Conservation (phyloP, 331 rosid species). For the Stylosanthes scabra region DNA sequence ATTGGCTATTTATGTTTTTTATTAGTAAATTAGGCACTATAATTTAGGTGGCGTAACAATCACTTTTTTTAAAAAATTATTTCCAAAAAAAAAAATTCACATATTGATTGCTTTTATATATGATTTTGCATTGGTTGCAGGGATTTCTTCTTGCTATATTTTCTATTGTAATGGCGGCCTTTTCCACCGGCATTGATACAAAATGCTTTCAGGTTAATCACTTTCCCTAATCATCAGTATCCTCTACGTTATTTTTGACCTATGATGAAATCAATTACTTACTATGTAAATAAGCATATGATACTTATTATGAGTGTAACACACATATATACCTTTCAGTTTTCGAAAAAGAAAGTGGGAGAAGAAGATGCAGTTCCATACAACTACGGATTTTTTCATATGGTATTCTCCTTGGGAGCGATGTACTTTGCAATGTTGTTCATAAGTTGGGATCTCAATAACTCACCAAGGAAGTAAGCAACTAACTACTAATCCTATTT, state of each 20-base stretch:
- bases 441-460: slow-evolving; percentile 92
- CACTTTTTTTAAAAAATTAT: too few relatives aligned
- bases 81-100: too few relatives aligned
- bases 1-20: too few relatives aligned
- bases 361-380: slow-evolving; percentile 75
- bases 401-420: slow-evolving; percentile 85
- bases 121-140: slow-evolving; percentile 48
- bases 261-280: not conserved
- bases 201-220: slow-evolving; percentile 78
- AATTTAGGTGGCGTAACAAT: too few relatives aligned
- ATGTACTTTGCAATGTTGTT: slow-evolving; percentile 95
- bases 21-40: too few relatives aligned
- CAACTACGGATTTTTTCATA: slow-evolving; percentile 80
- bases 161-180: slow-evolving; percentile 83
- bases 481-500: not conserved
- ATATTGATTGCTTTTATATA: too few relatives aligned
- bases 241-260: too few relatives aligned
- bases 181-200: slow-evolving; percentile 96
- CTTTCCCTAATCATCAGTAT: too few relatives aligned
- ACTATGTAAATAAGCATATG: not conserved
- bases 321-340: slow-evolving; percentile 41
- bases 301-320: not conserved
- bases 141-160: slow-evolving; percentile 81
- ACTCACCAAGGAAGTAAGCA: slow-evolving; percentile 71
- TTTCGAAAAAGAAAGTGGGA: slow-evolving; percentile 55